Conservation (phyloP, 2,329 filamentous ascomycete species). For the Hymenoscyphus repandus region DNA sequence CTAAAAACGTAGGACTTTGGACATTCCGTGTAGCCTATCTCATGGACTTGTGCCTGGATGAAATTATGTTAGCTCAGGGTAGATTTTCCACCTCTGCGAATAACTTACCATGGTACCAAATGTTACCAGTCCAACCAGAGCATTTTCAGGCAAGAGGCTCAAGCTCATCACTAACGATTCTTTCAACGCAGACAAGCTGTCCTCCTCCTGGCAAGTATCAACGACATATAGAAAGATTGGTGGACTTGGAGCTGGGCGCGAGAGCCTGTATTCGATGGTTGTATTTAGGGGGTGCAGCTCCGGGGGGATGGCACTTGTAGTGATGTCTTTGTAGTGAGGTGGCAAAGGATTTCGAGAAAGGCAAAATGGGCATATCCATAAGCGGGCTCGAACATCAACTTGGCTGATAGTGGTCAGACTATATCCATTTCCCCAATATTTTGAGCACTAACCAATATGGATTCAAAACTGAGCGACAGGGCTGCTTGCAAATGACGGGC, state of each 20-base stretch:
- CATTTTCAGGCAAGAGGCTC: constrained; percentile 74
- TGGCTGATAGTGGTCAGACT: constrained; percentile 48
- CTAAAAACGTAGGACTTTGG: constrained; percentile 98
- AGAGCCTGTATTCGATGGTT: constrained; percentile 83
- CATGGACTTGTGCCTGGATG: constrained; percentile 80
- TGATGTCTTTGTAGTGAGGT: constrained; percentile 87
- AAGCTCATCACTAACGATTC: constrained; percentile 84
- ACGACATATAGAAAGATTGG: constrained; percentile 86
- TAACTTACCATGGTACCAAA: constrained; percentile 84
- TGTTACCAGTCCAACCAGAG: constrained; percentile 77
- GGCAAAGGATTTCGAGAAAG: constrained; percentile 77
- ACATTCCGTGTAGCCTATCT: constrained; percentile 96
- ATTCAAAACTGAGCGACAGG: constrained; percentile 92
- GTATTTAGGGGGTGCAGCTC: constrained; percentile 79
- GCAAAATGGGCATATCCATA: constrained; percentile 89
- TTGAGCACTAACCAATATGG: constrained; percentile 73
- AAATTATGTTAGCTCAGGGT: background rate
- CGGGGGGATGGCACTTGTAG: constrained; percentile 73
- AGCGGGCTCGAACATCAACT: constrained; percentile 74
- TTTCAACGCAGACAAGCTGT: constrained; percentile 76
- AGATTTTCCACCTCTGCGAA: background rate
- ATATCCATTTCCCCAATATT: background rate
- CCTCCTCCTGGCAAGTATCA: constrained; percentile 83
- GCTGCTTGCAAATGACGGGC: constrained; percentile 92
- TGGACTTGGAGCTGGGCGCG: constrained; percentile 75